A percentile compares a stretch with the other conserved stretches of the same genome.
Conservation (phyloP, 371 early-diverging fungal genomes). For the Amoeboaphelidium protococcarum region DNA sequence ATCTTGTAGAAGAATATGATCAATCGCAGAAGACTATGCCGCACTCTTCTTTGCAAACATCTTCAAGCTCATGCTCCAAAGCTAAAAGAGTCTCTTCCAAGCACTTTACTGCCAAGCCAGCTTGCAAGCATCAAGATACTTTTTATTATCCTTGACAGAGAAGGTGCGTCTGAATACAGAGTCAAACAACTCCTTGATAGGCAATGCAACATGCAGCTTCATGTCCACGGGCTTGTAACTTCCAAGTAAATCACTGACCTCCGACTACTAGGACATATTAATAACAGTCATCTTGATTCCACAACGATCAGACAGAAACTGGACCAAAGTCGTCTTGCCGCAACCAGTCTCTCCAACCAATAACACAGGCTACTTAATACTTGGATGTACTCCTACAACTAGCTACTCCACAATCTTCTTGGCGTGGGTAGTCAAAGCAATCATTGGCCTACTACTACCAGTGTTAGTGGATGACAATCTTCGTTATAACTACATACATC, state of each 20-base stretch:
- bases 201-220: constrained; percentile 41
- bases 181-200: constrained; percentile 60
- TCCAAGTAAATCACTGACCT: constrained; percentile 88
- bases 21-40: background rate
- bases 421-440: constrained; percentile 54
- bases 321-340: constrained; percentile 96
- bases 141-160: constrained; percentile 51
- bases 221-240: constrained; percentile 89
- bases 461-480: background rate
- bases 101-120: constrained; percentile 37
- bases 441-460: constrained; percentile 10
- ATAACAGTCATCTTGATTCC: constrained; percentile 58
- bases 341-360: constrained; percentile 98
- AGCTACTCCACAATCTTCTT: constrained; percentile 50
- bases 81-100: constrained; percentile 50
- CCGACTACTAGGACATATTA: constrained; percentile 95
- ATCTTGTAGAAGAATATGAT: constrained; percentile 1
- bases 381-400: constrained; percentile 36
- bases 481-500: constrained; percentile 7
- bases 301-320: constrained; percentile 61
- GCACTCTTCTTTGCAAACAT: background rate
- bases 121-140: constrained; percentile 50
- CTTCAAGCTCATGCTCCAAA: constrained; percentile 34
- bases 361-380: constrained; percentile 66
- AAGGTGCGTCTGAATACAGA: constrained; percentile 58